These are phyloP conservation scores for Theobroma cacao DNA, from an alignment of 345 rosid species.

Conservation along the genomic window DNA sequence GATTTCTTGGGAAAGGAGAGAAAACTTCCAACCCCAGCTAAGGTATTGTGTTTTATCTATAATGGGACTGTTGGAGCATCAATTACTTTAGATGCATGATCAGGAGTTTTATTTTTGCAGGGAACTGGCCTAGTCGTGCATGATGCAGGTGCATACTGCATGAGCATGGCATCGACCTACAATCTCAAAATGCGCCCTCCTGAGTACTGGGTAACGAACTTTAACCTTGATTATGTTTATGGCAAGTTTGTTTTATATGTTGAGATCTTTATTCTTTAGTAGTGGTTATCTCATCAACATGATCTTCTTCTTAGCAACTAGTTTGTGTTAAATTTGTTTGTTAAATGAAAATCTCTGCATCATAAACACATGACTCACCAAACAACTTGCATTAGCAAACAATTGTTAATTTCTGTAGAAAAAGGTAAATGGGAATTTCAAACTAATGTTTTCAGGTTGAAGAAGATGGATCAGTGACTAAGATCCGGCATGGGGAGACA, in stretches of 20 bases:
- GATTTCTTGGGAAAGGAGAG: constrained; percentile 96
- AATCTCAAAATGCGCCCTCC: constrained; percentile 99
- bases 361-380: not conserved
- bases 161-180: constrained; percentile 99
- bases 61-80: not conserved
- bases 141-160: constrained; percentile 99
- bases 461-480: constrained; percentile 74
- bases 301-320: not conserved
- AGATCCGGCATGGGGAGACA: constrained; percentile 85
- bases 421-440: not conserved
- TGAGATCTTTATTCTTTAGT: not conserved
- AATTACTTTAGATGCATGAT: constrained; percentile 12
- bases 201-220: constrained; percentile 80
- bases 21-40: constrained; percentile 85
- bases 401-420: not conserved
- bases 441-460: constrained; percentile 49
- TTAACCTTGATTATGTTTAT: not conserved
- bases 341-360: not conserved
- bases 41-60: constrained; percentile 38
- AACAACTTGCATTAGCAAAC: not conserved
- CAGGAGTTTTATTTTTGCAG: constrained; percentile 37
- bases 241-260: not conserved
- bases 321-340: not conserved
- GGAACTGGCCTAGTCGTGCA: constrained; percentile 94
- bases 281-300: not conserved